Conservation (phyloP, 2,329 filamentous ascomycete genomes). For the Colletotrichum gigasporum region DNA sequence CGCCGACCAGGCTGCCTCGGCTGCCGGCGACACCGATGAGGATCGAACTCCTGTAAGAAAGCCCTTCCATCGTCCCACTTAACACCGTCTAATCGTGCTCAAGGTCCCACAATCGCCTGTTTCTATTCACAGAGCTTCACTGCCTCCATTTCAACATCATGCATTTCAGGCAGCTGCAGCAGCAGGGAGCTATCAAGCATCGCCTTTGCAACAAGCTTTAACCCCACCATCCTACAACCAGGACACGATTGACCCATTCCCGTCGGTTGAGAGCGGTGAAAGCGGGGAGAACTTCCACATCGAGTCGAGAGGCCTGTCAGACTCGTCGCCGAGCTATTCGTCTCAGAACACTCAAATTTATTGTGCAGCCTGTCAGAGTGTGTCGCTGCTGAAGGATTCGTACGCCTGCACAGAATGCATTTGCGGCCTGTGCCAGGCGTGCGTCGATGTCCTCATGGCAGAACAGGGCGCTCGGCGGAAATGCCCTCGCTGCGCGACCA, state of each 20-base stretch:
- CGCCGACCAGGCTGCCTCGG: constrained; percentile 76
- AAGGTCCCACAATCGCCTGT: constrained; percentile 73
- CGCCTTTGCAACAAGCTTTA: constrained; percentile 87
- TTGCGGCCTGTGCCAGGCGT: constrained; percentile 88
- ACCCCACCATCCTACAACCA: constrained; percentile 81
- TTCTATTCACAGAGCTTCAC: constrained; percentile 68
- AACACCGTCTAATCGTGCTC: constrained; percentile 4
- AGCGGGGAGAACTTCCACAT: constrained; percentile 79
- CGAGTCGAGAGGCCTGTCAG: constrained; percentile 68
- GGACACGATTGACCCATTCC: constrained; percentile 80
- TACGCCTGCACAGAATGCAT: constrained; percentile 98
- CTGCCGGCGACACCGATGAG: constrained; percentile 89
- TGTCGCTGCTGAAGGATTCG: constrained; percentile 81
- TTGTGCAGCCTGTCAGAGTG: constrained; percentile 84
- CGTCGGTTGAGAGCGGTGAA: constrained; percentile 84
- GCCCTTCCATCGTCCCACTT: not conserved
- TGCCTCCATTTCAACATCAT: constrained; percentile 69
- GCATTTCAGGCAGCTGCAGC: constrained; percentile 61
- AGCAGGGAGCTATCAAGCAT: constrained; percentile 81
- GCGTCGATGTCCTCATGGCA: constrained; percentile 81
- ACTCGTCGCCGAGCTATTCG: constrained; percentile 79
- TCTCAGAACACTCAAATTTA: constrained; percentile 88
- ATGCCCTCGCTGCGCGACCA: constrained; percentile 81
- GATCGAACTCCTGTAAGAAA: constrained; percentile 84
- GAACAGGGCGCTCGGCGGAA: constrained; percentile 80